Evolutionary conservation across 257 asterid genomes (phyloP).

Genomic region (Anisodus tanguticus): DNA sequence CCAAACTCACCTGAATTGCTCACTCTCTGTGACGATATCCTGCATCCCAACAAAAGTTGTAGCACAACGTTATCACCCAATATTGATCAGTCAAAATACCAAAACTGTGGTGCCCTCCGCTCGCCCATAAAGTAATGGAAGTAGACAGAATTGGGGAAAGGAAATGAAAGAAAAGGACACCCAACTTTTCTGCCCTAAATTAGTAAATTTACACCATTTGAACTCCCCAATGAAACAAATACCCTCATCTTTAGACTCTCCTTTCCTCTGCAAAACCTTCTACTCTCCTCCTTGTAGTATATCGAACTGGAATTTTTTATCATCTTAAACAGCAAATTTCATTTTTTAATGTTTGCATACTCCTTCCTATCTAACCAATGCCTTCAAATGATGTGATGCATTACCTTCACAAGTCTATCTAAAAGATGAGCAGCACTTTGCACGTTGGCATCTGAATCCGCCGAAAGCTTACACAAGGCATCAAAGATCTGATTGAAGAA

Average conservation of each 20-base stretch:
- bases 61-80: slow-evolving; percentile 28
- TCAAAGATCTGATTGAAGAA: slow-evolving; percentile 97
- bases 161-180: slow-evolving; percentile 17
- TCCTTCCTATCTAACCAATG: slow-evolving; percentile 8
- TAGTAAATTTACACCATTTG: slow-evolving; percentile 18
- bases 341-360: slow-evolving; percentile 6
- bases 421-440: slow-evolving; percentile 99
- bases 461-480: slow-evolving; percentile 94
- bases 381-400: slow-evolving; percentile 1
- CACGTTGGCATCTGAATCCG: slow-evolving; percentile 94
- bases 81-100: not conserved
- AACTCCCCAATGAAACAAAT: slow-evolving; percentile 15
- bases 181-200: slow-evolving; percentile 9
- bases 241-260: not conserved
- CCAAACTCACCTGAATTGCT: slow-evolving; percentile 84
- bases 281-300: not conserved
- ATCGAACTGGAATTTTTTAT: not conserved
- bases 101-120: not conserved
- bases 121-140: slow-evolving; percentile 21
- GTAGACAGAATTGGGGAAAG: slow-evolving; percentile 17
- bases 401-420: slow-evolving; percentile 97
- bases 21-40: slow-evolving; percentile 99
- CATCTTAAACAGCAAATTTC: not conserved
- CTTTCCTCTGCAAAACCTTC: slow-evolving; percentile 23
- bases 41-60: slow-evolving; percentile 46